Percentiles rank a stretch among this genome's conserved stretches.
phyloP scores from a whole-genome alignment of 2,329 filamentous ascomycete species.

The Aureobasidium subglaciale region DNA sequence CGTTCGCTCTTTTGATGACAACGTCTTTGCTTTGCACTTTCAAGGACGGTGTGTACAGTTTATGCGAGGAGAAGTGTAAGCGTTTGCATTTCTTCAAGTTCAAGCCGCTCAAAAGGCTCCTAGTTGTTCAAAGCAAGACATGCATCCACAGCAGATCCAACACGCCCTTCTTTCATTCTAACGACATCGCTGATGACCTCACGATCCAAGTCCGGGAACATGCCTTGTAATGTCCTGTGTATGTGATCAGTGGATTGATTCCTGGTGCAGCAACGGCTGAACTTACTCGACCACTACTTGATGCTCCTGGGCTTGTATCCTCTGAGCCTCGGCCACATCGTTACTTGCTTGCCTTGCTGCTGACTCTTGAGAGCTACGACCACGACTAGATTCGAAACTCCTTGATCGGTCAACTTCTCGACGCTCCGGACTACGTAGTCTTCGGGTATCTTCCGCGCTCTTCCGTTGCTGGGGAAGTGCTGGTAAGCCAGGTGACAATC shows the following conservation, averaged over 20 bases:
- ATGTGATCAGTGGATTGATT: constrained; percentile 7
- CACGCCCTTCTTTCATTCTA: constrained; percentile 79
- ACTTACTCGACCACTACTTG: constrained; percentile 72
- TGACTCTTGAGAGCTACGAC: constrained; percentile 56
- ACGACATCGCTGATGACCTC: constrained; percentile 97
- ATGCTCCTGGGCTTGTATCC: constrained; percentile 78
- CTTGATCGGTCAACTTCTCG: constrained; percentile 42
- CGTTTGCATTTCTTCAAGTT: too few species aligned
- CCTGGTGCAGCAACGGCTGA: neutral
- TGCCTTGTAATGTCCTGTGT: constrained; percentile 68
- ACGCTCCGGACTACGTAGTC: constrained; percentile 26
- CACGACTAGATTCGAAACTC: constrained; percentile 4
- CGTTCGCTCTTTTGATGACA: too few species aligned
- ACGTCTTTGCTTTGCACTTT: too few species aligned
- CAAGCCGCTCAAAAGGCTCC: neutral
- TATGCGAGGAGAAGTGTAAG: too few species aligned
- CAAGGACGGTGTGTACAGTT: too few species aligned
- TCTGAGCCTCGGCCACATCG: constrained; percentile 78
- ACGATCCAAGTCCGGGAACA: constrained; percentile 92
- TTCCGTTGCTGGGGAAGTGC: constrained; percentile 28
- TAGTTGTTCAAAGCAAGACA: constrained; percentile 38
- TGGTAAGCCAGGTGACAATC: constrained; percentile 42
- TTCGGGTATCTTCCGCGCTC: constrained; percentile 23
- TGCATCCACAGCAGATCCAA: constrained; percentile 42
- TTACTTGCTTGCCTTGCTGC: constrained; percentile 86